phyloP scores from a whole-genome alignment of 176 grass and related monocot genomes.

The Cymbopogon citratus region DNA sequence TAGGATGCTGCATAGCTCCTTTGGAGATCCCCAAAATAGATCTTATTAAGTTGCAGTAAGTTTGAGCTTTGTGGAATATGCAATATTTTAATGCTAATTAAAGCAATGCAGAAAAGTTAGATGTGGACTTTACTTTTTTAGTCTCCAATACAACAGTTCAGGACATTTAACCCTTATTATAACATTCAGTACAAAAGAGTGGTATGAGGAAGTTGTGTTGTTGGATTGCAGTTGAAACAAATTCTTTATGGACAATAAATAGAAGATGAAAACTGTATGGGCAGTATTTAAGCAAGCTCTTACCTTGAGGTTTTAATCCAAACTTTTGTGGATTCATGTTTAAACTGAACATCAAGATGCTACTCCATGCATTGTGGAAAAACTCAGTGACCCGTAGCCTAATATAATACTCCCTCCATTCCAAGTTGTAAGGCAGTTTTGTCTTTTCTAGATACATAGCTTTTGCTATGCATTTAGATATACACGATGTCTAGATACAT shows the following conservation, averaged over 20 bases:
- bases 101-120: background rate
- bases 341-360: background rate
- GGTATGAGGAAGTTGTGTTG: background rate
- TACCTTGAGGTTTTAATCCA: slow-evolving; percentile 4
- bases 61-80: background rate
- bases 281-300: background rate
- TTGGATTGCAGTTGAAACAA: background rate
- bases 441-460: background rate
- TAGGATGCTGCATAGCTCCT: background rate
- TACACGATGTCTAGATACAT: background rate
- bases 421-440: background rate
- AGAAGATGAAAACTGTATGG: background rate
- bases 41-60: background rate
- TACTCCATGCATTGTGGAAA: background rate
- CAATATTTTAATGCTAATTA: background rate
- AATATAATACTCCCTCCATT: background rate
- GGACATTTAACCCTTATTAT: background rate
- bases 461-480: background rate
- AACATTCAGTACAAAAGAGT: background rate
- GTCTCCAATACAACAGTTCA: background rate
- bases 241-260: background rate
- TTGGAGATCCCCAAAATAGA: background rate
- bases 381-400: background rate
- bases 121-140: background rate
- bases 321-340: slow-evolving; percentile 11